Conservation (phyloP, 169 alveolate genomes). For the Plasmodium sp. region DNA sequence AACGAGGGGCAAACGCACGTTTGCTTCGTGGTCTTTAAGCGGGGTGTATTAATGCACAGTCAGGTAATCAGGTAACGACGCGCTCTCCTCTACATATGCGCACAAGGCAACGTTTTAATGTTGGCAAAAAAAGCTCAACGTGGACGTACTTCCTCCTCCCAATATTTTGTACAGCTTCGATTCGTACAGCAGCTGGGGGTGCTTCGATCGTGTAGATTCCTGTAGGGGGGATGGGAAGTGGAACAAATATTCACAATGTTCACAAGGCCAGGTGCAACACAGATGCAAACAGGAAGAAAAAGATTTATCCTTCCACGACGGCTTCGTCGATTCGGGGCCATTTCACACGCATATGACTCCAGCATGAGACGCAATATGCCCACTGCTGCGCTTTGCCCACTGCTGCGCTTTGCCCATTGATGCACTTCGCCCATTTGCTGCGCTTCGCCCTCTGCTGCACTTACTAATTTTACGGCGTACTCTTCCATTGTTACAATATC, state of each 20-base stretch:
- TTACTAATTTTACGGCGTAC: slow-evolving; percentile 95
- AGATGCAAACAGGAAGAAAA: neutral
- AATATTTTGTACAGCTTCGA: slow-evolving; percentile 95
- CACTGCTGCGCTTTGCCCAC: slow-evolving; percentile 17
- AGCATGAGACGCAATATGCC: neutral
- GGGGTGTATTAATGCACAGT: neutral
- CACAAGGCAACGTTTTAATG: neutral
- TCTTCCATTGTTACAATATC: slow-evolving; percentile 96
- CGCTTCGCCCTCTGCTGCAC: neutral
- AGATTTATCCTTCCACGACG: neutral
- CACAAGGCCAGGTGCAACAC: neutral
- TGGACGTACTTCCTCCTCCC: slow-evolving; percentile 93
- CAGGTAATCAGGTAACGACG: neutral
- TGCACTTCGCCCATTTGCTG: slow-evolving; percentile 32
- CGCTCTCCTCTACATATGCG: neutral
- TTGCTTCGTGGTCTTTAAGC: neutral
- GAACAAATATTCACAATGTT: slow-evolving; percentile 59
- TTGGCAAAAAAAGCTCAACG: neutral
- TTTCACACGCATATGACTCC: neutral
- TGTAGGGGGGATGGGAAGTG: slow-evolving; percentile 82
- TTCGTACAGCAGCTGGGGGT: slow-evolving; percentile 97
- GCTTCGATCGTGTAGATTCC: slow-evolving; percentile 96
- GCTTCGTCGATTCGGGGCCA: neutral
- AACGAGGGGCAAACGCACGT: neutral
- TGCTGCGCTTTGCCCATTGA: neutral